Base-by-base conservation (phyloP, 2,329 filamentous ascomycete species). In the Sarocladium strictum region DNA sequence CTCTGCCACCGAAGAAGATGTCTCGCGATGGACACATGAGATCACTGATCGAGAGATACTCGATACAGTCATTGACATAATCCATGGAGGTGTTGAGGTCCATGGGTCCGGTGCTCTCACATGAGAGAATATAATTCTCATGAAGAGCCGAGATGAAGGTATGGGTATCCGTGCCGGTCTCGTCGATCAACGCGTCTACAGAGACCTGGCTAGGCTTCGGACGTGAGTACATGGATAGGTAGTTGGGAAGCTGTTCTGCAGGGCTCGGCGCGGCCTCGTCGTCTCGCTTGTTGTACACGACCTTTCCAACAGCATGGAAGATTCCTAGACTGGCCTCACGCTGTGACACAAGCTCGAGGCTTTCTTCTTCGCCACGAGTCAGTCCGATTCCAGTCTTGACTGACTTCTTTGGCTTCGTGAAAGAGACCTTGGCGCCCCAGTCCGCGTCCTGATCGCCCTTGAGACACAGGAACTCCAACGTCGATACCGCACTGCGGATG, bases 301-400 rank as follows among this genome's bases (percentile, higher is more conserved):
- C 89, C 66, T 94, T 97, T 3, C 93, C 94, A 12, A 97, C 89
- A 0, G 94, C 91, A 67, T 99, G 94, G 65, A 99, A 99, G 52
- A 99, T 90, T 1, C 93, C 94, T 2, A 99, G 76, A 58, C 87
- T 96, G 15, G 89, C 86, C 71, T 97, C 94, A 55, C 94, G 83
- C 64, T 92, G 90, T 1, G 89, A 90, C 21, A 97, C 82, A 56
- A 94, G 75, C 64, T 90, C 84, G 10, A 97, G 70, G 4, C 85
- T 92, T 58, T 95, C 87, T 56, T 82, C 76, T 67, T 97, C 94
- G 64, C 87, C 85, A 57, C 81, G 80, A 0, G 91, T 96, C 56
- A 96, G 69, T 3, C 73, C 71, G 9, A 83, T 75, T 19, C 70
- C 69, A 45, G 82, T 81, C 60, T 81, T 83, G 24, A 73, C 70